Percentiles rank a stretch among this genome's conserved stretches.
Conservation (phyloP, 129 eudicot species). For the Scalesia atractyloides region DNA sequence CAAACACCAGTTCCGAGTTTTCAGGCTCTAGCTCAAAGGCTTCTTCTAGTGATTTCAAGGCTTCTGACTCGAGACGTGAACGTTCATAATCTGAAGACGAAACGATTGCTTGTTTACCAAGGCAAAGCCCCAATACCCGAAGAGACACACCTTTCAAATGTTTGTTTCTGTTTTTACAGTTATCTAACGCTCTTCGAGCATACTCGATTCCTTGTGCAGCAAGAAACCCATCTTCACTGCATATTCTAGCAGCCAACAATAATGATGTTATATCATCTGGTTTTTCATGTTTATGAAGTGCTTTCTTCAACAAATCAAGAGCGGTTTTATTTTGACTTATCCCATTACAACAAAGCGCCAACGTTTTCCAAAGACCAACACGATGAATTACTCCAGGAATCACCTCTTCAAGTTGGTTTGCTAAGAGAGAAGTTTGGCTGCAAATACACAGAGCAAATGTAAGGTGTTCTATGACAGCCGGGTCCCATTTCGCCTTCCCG, state of each 20-base stretch:
- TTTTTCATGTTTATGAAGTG: conserved; percentile 67
- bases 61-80: conserved; percentile 77
- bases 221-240: conserved; percentile 61
- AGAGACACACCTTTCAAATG: conserved; percentile 81
- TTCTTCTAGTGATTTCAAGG: conserved; percentile 72
- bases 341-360: conserved; percentile 73
- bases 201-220: conserved; percentile 82
- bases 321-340: conserved; percentile 56
- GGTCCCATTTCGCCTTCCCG: conserved; percentile 80
- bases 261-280: conserved; percentile 62
- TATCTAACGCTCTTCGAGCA: conserved; percentile 66
- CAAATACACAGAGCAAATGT: conserved; percentile 83
- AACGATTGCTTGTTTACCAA: conserved; percentile 75
- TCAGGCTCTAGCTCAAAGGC: conserved; percentile 61
- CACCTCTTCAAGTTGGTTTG: conserved; percentile 83
- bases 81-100: conserved; percentile 80
- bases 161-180: conserved; percentile 41
- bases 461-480: conserved; percentile 76
- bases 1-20: conserved; percentile 69
- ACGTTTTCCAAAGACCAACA: conserved; percentile 66
- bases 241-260: conserved; percentile 72
- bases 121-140: conserved; percentile 77
- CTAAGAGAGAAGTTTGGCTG: conserved; percentile 74
- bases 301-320: conserved; percentile 61
- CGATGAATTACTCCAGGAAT: conserved; percentile 80